Percentiles rank a stretch among this genome's conserved stretches.
Conservation (phyloP, 116 monocot genomes). For the Papilionanthe hybrid region DNA sequence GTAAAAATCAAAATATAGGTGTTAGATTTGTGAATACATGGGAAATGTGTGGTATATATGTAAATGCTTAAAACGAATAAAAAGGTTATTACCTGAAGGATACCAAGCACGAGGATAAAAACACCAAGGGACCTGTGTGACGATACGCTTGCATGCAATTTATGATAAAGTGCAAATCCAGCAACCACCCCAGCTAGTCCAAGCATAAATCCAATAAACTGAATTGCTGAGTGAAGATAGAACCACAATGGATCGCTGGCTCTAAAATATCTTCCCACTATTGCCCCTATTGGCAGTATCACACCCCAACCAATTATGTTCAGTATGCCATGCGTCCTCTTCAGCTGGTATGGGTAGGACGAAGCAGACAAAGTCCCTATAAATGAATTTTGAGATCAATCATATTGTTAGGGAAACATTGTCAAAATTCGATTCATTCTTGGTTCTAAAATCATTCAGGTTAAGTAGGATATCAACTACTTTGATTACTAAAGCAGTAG, state of each 20-base stretch:
- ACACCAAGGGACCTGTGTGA: conserved; percentile 64
- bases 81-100: conserved; percentile 50
- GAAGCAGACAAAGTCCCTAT: conserved; percentile 32
- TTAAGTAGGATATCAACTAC: no score
- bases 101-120: conserved; percentile 49
- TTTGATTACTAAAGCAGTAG: no score
- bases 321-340: conserved; percentile 61
- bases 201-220: conserved; percentile 63
- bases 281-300: conserved; percentile 59
- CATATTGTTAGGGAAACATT: not conserved
- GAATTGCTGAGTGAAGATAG: conserved; percentile 52
- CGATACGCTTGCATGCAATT: conserved; percentile 45
- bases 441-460: not conserved
- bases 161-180: conserved; percentile 57
- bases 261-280: conserved; percentile 61
- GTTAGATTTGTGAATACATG: no score
- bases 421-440: not conserved
- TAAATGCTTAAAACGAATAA: not conserved
- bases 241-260: conserved; percentile 56
- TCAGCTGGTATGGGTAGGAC: conserved; percentile 57
- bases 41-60: not conserved
- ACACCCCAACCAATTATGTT: conserved; percentile 77
- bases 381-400: not conserved
- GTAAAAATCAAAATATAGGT: no score
- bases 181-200: conserved; percentile 55